Evolutionary conservation across 2,329 filamentous ascomycete genomes (phyloP).

Genomic region (Sclerotinia sclerotiorum): DNA sequence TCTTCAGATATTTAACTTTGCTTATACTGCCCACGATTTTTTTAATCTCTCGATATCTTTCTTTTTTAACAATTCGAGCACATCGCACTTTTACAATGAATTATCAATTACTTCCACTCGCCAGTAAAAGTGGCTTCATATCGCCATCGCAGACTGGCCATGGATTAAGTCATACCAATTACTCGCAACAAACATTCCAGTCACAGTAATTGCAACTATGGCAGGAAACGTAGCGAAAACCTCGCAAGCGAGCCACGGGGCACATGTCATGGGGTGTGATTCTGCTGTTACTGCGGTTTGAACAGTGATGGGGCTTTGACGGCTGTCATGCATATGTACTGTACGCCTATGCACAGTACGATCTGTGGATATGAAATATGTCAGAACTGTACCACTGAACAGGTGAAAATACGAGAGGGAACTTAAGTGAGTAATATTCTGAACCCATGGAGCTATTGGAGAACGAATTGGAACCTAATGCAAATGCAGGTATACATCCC

Average conservation of each 20-base stretch:
- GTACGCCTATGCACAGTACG: neutral
- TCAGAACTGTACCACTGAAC: neutral
- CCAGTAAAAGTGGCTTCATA: neutral
- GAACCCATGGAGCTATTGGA: neutral
- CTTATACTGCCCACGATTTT: no score
- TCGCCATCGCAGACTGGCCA: neutral
- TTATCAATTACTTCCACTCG: neutral
- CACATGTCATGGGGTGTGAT: neutral
- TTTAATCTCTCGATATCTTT: neutral
- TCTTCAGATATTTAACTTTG: no score
- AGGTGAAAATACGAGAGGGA: neutral
- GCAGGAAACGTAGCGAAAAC: neutral
- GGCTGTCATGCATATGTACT: neutral
- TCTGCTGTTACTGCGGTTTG: slow-evolving; percentile 2
- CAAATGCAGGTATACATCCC: neutral
- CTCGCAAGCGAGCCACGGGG: neutral
- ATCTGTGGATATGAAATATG: neutral
- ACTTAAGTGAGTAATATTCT: slow-evolving; percentile 6
- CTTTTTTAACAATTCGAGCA: neutral
- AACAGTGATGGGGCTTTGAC: neutral
- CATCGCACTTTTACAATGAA: neutral
- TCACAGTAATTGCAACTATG: neutral
- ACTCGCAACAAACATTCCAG: neutral
- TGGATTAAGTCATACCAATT: neutral
- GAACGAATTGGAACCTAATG: neutral